phyloP scores from a whole-genome alignment of 2,329 filamentous ascomycete genomes.

The Sclerotinia spermophila region DNA sequence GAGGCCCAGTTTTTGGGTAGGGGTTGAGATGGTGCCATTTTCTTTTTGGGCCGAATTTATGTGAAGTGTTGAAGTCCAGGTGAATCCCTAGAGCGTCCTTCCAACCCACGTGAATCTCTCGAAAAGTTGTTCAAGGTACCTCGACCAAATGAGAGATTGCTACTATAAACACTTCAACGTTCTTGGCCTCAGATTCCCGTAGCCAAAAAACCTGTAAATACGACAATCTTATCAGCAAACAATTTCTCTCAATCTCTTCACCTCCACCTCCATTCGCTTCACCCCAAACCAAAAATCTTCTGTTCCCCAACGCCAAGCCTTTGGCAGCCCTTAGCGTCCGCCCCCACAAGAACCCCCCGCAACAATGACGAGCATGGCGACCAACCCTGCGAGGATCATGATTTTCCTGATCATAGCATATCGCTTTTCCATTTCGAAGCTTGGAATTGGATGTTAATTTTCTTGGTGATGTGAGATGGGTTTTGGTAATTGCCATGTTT shows the following conservation, averaged over 20 bases:
- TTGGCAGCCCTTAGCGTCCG: neutral
- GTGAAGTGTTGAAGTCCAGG: neutral
- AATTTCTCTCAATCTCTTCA: neutral
- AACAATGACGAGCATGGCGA: slow-evolving; percentile 11
- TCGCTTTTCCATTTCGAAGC: too few relatives aligned
- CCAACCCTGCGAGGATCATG: slow-evolving; percentile 6
- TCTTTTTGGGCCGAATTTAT: neutral
- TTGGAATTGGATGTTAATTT: neutral
- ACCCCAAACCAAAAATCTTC: neutral
- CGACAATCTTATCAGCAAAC: neutral
- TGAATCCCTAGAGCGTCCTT: neutral
- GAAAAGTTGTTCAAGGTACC: neutral
- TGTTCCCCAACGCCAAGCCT: neutral
- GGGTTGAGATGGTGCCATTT: slow-evolving; percentile 11
- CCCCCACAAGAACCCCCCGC: neutral
- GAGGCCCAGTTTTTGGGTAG: slow-evolving; percentile 58
- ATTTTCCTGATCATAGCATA: neutral
- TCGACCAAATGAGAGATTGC: neutral
- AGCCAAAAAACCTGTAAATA: neutral
- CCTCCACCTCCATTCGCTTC: neutral
- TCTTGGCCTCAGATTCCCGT: neutral
- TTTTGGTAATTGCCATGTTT: neutral
- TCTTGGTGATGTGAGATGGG: neutral
- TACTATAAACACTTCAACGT: neutral
- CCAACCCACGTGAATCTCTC: neutral